These are phyloP conservation scores for Colletotrichum paranaense DNA, from an alignment of 2,329 filamentous ascomycete species.

Conservation along the genomic window DNA sequence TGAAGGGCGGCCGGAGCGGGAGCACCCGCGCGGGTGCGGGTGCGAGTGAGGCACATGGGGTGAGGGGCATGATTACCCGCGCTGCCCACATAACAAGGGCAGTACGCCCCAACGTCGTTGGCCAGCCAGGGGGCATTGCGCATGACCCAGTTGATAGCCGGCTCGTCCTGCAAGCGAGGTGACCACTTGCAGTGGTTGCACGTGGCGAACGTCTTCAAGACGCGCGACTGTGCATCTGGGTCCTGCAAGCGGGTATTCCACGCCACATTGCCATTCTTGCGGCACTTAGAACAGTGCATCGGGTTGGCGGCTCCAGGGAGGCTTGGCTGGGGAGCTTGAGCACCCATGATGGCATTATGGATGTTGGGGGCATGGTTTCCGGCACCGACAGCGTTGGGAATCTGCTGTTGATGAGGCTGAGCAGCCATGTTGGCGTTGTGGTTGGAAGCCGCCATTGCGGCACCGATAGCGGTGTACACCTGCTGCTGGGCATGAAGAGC, in stretches of 20 bases:
- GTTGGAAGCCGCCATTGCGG: no score
- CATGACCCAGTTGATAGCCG: not conserved
- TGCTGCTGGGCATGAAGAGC: no score
- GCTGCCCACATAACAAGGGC: no score
- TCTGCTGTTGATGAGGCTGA: no score
- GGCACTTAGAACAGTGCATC: not conserved
- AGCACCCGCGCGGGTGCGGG: no score
- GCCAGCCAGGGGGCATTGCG: not conserved
- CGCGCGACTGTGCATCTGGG: not conserved
- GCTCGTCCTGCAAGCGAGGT: not conserved
- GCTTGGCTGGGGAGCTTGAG: not conserved
- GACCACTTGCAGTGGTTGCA: constrained; percentile 12
- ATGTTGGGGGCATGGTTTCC: not conserved
- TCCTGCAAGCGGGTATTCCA: not conserved
- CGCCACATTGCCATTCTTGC: not conserved
- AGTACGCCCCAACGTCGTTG: not conserved
- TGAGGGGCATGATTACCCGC: no score
- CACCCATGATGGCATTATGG: not conserved
- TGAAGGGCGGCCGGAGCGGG: no score
- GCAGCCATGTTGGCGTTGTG: no score
- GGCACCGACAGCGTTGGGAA: no score
- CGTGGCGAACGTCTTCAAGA: not conserved
- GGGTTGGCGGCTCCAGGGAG: no score
- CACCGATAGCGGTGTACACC: no score
- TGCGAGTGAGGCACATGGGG: no score